Conservation (phyloP, 768 basidiomycete genomes). For the Sporobolomyces roseus region DNA sequence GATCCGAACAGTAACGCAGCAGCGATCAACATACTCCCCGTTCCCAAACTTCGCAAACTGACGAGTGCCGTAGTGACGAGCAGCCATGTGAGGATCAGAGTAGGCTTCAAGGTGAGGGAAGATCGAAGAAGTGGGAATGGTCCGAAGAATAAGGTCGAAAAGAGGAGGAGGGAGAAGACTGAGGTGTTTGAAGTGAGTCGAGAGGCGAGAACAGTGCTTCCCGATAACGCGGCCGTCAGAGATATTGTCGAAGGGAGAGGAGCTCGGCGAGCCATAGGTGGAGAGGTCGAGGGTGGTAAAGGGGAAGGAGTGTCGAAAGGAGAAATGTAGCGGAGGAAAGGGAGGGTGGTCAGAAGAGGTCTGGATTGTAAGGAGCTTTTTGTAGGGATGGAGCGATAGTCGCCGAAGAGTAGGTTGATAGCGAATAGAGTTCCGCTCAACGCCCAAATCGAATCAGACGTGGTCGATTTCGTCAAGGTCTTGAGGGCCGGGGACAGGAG, state of each 20-base stretch:
- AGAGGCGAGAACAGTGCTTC: constrained; percentile 87
- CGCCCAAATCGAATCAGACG: constrained; percentile 96
- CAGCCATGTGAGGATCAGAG: constrained; percentile 55
- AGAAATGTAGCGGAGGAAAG: neutral
- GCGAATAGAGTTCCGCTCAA: constrained; percentile 69
- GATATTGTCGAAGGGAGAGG: constrained; percentile 46
- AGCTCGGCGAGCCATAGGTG: neutral
- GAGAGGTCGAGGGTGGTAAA: no score
- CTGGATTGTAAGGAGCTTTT: neutral
- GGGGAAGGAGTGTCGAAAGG: neutral
- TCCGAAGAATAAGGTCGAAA: constrained; percentile 75
- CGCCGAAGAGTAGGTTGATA: constrained; percentile 74
- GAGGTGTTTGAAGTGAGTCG: constrained; percentile 74
- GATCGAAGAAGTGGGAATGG: constrained; percentile 65
- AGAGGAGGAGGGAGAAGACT: constrained; percentile 82
- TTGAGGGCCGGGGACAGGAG: constrained; percentile 84
- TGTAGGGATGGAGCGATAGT: constrained; percentile 57
- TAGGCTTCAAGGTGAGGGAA: constrained; percentile 19
- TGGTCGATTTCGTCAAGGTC: constrained; percentile 89
- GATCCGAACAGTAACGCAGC: constrained; percentile 66
- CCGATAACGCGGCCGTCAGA: constrained; percentile 74
- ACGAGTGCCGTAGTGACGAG: constrained; percentile 32
- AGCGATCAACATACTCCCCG: constrained; percentile 1
- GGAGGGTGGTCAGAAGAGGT: neutral
- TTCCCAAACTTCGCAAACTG: constrained; percentile 52